Evolutionary conservation across 1,139 yeast genomes (phyloP).

Genomic region (Geotrichum restrictum): DNA sequence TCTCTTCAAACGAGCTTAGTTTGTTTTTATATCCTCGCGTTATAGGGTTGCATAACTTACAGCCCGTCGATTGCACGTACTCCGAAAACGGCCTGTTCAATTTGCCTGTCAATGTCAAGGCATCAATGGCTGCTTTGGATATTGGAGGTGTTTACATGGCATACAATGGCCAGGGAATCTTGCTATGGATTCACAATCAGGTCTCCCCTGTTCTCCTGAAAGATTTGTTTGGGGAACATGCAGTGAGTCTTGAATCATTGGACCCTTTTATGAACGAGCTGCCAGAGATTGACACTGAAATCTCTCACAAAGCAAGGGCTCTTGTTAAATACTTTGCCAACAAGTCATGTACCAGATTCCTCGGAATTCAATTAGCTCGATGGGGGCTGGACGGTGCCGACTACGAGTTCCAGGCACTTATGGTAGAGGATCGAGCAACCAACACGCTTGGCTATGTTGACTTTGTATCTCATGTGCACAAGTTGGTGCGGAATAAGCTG

Average conservation of each 20-base stretch:
- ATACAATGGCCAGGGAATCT: conserved; percentile 63
- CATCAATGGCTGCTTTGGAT: conserved; percentile 47
- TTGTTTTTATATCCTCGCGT: conserved; percentile 77
- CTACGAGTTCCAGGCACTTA: conserved; percentile 51
- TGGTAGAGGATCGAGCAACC: conserved; percentile 62
- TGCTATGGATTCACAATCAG: conserved; percentile 67
- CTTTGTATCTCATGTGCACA: conserved; percentile 35
- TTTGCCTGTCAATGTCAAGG: conserved; percentile 49
- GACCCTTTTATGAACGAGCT: conserved; percentile 51
- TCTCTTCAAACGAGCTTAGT: conserved; percentile 58
- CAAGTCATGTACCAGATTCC: conserved; percentile 43
- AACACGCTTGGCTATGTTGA: conserved; percentile 34
- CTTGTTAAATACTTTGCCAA: conserved; percentile 52
- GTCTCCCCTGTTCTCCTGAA: conserved; percentile 63
- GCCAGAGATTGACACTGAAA: conserved; percentile 67
- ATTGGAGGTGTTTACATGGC: conserved; percentile 75
- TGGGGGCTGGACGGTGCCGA: conserved; percentile 64
- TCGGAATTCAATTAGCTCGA: conserved; percentile 59
- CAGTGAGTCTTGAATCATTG: conserved; percentile 47
- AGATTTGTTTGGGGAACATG: conserved; percentile 68
- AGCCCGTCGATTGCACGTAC: conserved; percentile 48
- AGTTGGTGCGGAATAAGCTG: conserved; percentile 33
- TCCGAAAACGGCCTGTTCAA: conserved; percentile 47
- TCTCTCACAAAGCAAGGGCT: conserved; percentile 65
- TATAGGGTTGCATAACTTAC: conserved; percentile 65